Evolutionary conservation across 768 basidiomycete genomes (phyloP), one percentile per base, ranked within the genome.

Genomic region (Rhodotorula sphaerocarpa): DNA sequence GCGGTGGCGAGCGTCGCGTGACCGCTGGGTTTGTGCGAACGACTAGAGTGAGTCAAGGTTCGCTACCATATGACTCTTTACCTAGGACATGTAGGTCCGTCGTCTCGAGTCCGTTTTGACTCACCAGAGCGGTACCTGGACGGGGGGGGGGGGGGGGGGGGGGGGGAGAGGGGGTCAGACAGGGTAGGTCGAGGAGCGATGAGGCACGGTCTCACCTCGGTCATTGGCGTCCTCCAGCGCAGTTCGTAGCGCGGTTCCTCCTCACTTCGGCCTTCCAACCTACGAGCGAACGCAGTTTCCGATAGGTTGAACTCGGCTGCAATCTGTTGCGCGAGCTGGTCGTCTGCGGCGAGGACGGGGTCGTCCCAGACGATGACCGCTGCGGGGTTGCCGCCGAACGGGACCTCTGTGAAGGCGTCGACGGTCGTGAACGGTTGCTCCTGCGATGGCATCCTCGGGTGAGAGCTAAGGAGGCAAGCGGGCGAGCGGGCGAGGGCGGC

Each of bases 1-100:
- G 75, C 72, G 0, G 73, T 62, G 1, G 73, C 76, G 52, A 77
- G 70, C 14, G 76, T 75, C 7, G 73, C 76, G 58, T 76, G 76
- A 20, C 76, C 76, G 55, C 61, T 62, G 45, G 5, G 11, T 25
- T 7, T 5, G n/a, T n/a, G 45, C 42, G 14, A 12, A 6, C 7
- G 15, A 16, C 14, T 9, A 16, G 12, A 12, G 42, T 43, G 7
- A 15, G 11, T 39, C 39, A 39, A 39, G 39, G 39, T 18, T 9
- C 39, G 18, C 10, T 39, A 39, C 39, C 42, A 43, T 14, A 20
- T 15, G 7, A 20, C 42, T 12, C 20, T 15, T 43, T 43, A 7
- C 7, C 21, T 43, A 23, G 15, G 42, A 43, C 42, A n/a, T n/a
- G n/a, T n/a, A n/a, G n/a, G n/a, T n/a, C n/a, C n/a, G n/a, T n/a